A percentile compares a stretch with the other conserved stretches of the same genome.
Evolutionary conservation across 257 asterid genomes (phyloP).

Genomic region (Gynochthodes officinalis): DNA sequence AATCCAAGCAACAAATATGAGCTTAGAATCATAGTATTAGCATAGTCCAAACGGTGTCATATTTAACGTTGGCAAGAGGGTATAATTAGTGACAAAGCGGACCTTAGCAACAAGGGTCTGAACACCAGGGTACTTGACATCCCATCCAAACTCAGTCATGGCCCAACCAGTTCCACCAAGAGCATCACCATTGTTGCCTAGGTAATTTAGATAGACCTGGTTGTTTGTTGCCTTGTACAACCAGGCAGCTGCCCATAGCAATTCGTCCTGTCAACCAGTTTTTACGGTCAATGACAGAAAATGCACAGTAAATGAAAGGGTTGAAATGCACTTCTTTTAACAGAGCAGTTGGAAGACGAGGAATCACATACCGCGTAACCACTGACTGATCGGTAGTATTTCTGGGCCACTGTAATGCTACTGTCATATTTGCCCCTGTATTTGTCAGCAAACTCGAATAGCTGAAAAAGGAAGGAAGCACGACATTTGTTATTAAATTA

Average conservation of each 20-base stretch:
- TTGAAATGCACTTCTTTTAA: no score
- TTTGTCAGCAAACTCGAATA: constrained; percentile 87
- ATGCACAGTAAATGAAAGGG: background rate
- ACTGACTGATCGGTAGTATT: constrained; percentile 93
- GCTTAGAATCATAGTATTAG: no score
- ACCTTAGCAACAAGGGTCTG: constrained; percentile 92
- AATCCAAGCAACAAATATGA: background rate
- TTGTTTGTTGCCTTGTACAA: constrained; percentile 81
- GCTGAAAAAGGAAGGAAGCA: constrained; percentile 64
- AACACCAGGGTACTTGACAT: constrained; percentile 93
- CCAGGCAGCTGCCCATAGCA: constrained; percentile 99
- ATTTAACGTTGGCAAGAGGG: no score
- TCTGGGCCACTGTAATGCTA: constrained; percentile 81
- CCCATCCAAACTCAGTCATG: constrained; percentile 98
- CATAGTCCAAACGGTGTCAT: no score
- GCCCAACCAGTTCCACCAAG: constrained; percentile 99
- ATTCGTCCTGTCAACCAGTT: constrained; percentile 59
- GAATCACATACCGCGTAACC: constrained; percentile 81
- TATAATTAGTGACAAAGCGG: background rate
- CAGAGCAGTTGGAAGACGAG: background rate
- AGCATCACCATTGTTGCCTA: constrained; percentile 70
- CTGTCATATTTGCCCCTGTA: constrained; percentile 96
- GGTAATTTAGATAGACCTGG: constrained; percentile 60
- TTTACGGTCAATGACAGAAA: no score
- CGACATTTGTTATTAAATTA: no score